Conservation (phyloP, 805 yeast genomes). For the Nakazawaea ernobii region DNA sequence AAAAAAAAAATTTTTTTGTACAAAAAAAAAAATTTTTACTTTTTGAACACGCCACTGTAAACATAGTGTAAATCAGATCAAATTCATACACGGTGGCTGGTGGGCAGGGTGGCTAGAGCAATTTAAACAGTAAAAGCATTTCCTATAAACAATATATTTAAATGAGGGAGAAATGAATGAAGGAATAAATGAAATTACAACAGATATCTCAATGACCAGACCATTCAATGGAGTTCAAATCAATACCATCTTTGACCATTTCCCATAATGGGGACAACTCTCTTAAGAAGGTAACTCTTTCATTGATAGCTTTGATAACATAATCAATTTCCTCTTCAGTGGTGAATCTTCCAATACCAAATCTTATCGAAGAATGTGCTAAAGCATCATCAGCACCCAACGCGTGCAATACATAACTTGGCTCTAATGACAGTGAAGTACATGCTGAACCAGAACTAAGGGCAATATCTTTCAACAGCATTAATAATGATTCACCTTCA, state of each 20-base stretch:
- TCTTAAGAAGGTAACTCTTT: slow-evolving; percentile 86
- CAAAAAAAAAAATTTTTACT: background rate
- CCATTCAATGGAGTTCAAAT: slow-evolving; percentile 92
- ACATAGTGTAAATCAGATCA: background rate
- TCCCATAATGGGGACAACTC: slow-evolving; percentile 97
- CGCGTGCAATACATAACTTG: slow-evolving; percentile 94
- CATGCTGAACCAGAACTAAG: slow-evolving; percentile 96
- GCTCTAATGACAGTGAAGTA: slow-evolving; percentile 97
- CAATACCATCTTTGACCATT: slow-evolving; percentile 98
- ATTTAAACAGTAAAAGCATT: too few species aligned
- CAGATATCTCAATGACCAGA: slow-evolving; percentile 68
- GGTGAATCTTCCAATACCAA: slow-evolving; percentile 95
- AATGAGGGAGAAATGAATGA: background rate
- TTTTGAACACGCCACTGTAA: background rate
- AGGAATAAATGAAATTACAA: background rate
- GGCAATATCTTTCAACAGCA: slow-evolving; percentile 98
- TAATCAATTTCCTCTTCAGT: slow-evolving; percentile 95
- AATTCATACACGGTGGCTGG: too few species aligned
- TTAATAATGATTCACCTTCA: slow-evolving; percentile 94
- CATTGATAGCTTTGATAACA: slow-evolving; percentile 81
- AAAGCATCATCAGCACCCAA: slow-evolving; percentile 97
- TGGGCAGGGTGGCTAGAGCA: too few species aligned
- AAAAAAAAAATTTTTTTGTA: background rate
- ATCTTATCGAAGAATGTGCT: slow-evolving; percentile 97
- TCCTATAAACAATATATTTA: too few species aligned